Base-by-base conservation (phyloP, 306 rosid species). In the Citrullus mucosospermus region DNA sequence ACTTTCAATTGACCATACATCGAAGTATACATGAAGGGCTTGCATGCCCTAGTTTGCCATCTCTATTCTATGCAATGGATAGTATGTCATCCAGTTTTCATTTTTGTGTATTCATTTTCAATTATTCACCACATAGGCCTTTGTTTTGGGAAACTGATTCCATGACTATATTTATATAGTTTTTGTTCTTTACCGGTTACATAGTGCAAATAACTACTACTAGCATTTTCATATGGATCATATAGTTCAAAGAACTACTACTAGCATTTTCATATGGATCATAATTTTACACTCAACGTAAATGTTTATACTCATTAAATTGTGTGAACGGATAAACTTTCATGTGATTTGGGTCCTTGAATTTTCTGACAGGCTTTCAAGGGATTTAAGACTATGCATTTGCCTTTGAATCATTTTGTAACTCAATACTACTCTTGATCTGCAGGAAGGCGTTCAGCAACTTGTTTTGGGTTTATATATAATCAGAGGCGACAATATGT, bases 401-500 rank as follows among this genome's bases (percentile, higher is more conserved):
- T 72, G 3, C 25, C 60, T 67, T 72, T 57, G 38, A 51, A 55
- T 22, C 36, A 2, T 32, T 32, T 32, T 32, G 36, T 78, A 58
- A 56, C 66, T 51, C 5, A 8, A 70, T 80, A 44, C 50, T 22
- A 50, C 67, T 78, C 82, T 80, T 76, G 82, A 61, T 60, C 69
- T 72, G 83, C 96, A 95, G 98, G 98, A 95, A 85, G 98, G 98
- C 38, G 98, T 95, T 59, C 97, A 92, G 78, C 95, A 90, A 83
- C 95, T 92, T 69, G 98, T 90, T 78, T 83, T 95, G 75, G 98
- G 98, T 16, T 75, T 95, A 81, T 92, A 95, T 84, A 95, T 92
- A 85, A 92, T 95, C 43, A 88, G 98, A 85, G 98, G 97, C 54
- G 98, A 95, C 86, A 95, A 95, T 88, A 92, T 95, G 98, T 95